Conservation (phyloP, 495 filamentous ascomycete species). For the Tuber magnatum region DNA sequence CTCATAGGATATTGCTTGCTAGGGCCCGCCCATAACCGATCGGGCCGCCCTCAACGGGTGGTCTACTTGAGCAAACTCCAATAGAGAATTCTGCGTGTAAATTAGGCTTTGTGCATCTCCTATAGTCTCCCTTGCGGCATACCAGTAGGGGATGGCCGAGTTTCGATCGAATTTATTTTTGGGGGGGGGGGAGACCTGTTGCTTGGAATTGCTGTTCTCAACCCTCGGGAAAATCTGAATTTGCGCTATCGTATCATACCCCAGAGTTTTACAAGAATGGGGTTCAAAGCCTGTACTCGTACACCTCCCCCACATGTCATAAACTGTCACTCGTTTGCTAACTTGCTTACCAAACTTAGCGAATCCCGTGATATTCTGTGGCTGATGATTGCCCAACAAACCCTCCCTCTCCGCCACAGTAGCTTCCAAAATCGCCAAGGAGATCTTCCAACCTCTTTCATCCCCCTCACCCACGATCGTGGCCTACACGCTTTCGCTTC, state of each 20-base stretch:
- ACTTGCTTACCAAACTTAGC: background rate
- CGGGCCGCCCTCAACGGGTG: background rate
- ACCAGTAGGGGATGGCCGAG: background rate
- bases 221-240: background rate
- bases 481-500: conserved; percentile 22
- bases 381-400: background rate
- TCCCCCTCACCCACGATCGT: conserved; percentile 35
- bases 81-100: background rate
- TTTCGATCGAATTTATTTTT: background rate
- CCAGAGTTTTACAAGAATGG: background rate
- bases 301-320: background rate
- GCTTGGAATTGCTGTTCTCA: background rate
- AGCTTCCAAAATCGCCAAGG: conserved; percentile 2
- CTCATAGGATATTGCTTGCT: background rate
- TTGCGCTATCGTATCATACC: background rate
- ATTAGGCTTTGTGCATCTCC: background rate
- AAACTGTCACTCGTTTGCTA: background rate
- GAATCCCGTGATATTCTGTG: background rate
- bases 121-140: background rate
- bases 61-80: background rate
- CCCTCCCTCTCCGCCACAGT: background rate
- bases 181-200: background rate
- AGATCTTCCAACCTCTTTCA: conserved; percentile 36
- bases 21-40: background rate
- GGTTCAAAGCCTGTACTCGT: background rate